phyloP scores from a whole-genome alignment of 75 land plant genomes.

The Selaginella moellendorffii region DNA sequence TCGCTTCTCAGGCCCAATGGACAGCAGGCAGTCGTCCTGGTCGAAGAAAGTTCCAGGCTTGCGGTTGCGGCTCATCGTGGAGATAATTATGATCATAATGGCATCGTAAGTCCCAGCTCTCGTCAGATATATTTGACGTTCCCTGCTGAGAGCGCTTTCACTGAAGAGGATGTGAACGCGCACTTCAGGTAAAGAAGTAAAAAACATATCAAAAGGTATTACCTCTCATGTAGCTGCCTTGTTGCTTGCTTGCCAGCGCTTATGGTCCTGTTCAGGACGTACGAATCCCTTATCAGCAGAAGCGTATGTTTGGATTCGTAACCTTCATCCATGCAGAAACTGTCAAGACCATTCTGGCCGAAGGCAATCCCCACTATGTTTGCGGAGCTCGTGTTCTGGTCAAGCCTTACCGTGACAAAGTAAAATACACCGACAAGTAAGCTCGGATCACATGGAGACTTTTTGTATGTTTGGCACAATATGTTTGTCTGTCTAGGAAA shows the following conservation, averaged over 20 bases:
- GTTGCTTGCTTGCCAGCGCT: constrained; percentile 37
- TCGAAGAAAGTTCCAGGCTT: too few relatives aligned
- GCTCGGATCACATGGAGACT: too few relatives aligned
- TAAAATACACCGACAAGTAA: constrained; percentile 63
- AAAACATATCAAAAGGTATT: too few relatives aligned
- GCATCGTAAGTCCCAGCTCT: constrained; percentile 15
- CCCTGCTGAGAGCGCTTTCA: constrained; percentile 13
- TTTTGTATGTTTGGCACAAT: too few relatives aligned
- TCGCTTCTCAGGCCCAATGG: too few relatives aligned
- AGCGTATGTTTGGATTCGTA: constrained; percentile 95
- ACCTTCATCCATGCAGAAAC: constrained; percentile 74
- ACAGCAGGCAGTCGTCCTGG: too few relatives aligned
- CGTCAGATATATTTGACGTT: constrained; percentile 13
- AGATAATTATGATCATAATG: too few relatives aligned
- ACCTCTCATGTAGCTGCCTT: too few relatives aligned
- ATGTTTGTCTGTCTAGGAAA: too few relatives aligned
- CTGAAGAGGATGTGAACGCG: constrained; percentile 10
- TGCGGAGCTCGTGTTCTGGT: constrained; percentile 94
- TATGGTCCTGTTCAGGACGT: constrained; percentile 91
- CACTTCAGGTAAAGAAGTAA: constrained; percentile 14
- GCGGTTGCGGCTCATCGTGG: too few relatives aligned
- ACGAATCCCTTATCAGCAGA: constrained; percentile 88
- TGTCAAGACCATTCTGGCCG: constrained; percentile 52
- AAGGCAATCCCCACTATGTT: constrained; percentile 76
- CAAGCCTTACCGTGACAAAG: constrained; percentile 83